Conservation (phyloP, 2,329 filamentous ascomycete genomes). For the Sporothrix phasma region DNA sequence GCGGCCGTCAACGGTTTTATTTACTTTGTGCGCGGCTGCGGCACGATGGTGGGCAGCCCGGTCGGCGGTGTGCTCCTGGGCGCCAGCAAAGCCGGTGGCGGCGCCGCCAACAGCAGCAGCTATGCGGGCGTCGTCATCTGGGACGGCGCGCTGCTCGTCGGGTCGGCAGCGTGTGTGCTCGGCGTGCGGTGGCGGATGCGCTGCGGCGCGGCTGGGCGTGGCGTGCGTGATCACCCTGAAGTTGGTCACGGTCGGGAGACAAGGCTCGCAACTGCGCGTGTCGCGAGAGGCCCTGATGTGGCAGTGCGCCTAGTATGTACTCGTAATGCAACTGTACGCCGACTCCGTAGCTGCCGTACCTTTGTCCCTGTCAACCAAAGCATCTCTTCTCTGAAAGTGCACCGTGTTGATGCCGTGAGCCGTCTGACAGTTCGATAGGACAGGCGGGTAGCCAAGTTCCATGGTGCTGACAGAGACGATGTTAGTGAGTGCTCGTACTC, state of each 20-base stretch:
- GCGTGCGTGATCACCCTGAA: conserved; percentile 12
- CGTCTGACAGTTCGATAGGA: too few species aligned
- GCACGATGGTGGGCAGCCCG: conserved; percentile 35
- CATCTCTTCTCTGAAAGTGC: too few species aligned
- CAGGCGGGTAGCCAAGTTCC: too few species aligned
- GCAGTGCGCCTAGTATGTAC: too few species aligned
- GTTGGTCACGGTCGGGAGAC: not conserved
- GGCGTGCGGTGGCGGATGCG: conserved; percentile 32
- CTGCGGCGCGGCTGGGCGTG: conserved; percentile 18
- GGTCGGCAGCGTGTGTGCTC: conserved; percentile 30
- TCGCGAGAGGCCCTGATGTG: not conserved
- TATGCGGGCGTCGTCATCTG: conserved; percentile 32
- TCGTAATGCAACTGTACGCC: too few species aligned
- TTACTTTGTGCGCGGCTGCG: conserved; percentile 34
- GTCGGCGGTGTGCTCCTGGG: conserved; percentile 33
- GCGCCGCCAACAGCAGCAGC: conserved; percentile 18
- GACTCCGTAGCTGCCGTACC: too few species aligned
- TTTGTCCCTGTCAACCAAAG: too few species aligned
- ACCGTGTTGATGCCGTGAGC: too few species aligned
- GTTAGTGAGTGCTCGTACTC: too few species aligned
- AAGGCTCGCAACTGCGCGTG: not conserved
- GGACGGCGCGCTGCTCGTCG: conserved; percentile 32
- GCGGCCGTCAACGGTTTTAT: conserved; percentile 39
- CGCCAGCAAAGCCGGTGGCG: not conserved
- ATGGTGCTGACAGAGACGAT: not conserved